Percentiles rank a stretch among this genome's conserved stretches.
phyloP scores from a whole-genome alignment of 73 alveolate species.

The Loxodes magnus region DNA sequence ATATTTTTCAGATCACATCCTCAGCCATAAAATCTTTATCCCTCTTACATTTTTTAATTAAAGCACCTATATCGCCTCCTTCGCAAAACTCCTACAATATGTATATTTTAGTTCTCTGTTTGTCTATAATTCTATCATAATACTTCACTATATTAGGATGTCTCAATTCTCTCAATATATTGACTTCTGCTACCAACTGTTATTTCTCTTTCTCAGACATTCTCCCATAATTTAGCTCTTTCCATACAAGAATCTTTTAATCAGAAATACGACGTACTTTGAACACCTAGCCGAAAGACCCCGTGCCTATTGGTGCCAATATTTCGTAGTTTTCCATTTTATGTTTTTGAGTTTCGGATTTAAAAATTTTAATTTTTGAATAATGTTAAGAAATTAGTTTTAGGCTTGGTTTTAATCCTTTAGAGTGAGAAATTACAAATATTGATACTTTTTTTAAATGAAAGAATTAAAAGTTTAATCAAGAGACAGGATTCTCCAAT shows the following conservation, averaged over 20 bases:
- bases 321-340: slow-evolving; percentile 89
- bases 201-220: slow-evolving; percentile 81
- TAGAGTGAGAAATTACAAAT: too few relatives aligned
- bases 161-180: slow-evolving; percentile 68
- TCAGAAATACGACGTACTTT: slow-evolving; percentile 69
- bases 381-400: too few relatives aligned
- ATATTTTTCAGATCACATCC: slow-evolving; percentile 84
- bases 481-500: too few relatives aligned
- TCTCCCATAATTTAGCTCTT: slow-evolving; percentile 75
- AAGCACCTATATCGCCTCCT: slow-evolving; percentile 85
- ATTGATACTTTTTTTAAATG: too few relatives aligned
- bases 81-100: slow-evolving; percentile 93
- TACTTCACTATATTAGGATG: slow-evolving; percentile 74
- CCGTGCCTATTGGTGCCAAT: slow-evolving; percentile 73
- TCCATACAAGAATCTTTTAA: slow-evolving; percentile 70
- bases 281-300: slow-evolving; percentile 78
- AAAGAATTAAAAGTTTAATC: too few relatives aligned
- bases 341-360: too few relatives aligned
- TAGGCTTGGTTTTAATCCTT: too few relatives aligned
- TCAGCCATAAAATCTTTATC: slow-evolving; percentile 62
- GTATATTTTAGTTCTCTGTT: slow-evolving; percentile 57
- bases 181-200: slow-evolving; percentile 84
- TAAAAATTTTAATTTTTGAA: too few relatives aligned
- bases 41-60: slow-evolving; percentile 57
- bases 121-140: slow-evolving; percentile 83